A percentile compares a stretch with the other conserved stretches of the same genome.
Conservation (phyloP, 148 eudicot species). For the Persicaria tinctoria region DNA sequence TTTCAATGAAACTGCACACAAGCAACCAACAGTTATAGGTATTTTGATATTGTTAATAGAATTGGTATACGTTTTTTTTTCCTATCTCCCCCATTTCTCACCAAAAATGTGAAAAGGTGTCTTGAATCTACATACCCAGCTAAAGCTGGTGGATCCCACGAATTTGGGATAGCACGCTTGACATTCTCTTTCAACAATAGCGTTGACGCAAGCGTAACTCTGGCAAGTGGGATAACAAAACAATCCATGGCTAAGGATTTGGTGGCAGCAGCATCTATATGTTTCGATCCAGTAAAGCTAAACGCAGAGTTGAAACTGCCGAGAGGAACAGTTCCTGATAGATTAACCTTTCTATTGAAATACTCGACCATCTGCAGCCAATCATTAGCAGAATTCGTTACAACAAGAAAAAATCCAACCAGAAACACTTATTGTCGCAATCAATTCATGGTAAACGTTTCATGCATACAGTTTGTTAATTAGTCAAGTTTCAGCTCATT, state of each 20-base stretch:
- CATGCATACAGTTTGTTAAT: background rate
- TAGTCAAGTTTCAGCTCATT: background rate
- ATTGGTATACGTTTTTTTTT: background rate
- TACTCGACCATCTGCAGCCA: constrained; percentile 74
- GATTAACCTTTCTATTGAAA: constrained; percentile 61
- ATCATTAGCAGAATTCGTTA: constrained; percentile 15
- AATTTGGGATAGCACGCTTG: constrained; percentile 53
- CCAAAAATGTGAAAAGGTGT: background rate
- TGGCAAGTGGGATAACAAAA: constrained; percentile 61
- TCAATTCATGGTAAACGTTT: background rate
- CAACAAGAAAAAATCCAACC: background rate
- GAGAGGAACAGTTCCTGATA: constrained; percentile 57
- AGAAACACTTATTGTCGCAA: background rate
- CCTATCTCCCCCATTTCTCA: background rate
- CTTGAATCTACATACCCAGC: constrained; percentile 48
- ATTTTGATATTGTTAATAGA: background rate
- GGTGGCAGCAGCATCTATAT: constrained; percentile 59
- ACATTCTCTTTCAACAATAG: constrained; percentile 57
- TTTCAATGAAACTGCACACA: constrained; percentile 65
- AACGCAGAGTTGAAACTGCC: constrained; percentile 92
- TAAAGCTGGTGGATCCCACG: constrained; percentile 85
- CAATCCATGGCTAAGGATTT: constrained; percentile 75
- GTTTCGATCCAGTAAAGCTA: constrained; percentile 77
- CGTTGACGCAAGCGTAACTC: constrained; percentile 41
- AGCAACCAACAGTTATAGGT: background rate